Percentiles rank a stretch among this genome's conserved stretches.
phyloP scores from a whole-genome alignment of 2,329 filamentous ascomycete species.

The Alternaria sp. region DNA sequence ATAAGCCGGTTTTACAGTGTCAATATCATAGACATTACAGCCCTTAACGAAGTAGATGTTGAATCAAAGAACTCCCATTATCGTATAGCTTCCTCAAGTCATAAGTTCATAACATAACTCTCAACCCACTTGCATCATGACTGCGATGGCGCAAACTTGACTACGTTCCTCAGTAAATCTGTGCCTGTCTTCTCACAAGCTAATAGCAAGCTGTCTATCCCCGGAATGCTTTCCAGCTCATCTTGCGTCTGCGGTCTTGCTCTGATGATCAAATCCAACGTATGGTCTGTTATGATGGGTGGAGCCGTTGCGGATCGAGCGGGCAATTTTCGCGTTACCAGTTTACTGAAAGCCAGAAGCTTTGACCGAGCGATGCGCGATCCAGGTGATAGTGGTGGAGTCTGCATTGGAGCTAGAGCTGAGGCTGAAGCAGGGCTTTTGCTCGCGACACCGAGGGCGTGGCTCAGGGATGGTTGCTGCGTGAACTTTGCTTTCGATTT shows the following conservation, averaged over 20 bases:
- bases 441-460: neutral
- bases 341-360: slow-evolving; percentile 38
- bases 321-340: slow-evolving; percentile 24
- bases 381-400: neutral
- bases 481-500: neutral
- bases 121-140: neutral
- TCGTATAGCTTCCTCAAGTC: neutral
- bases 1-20: neutral
- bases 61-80: neutral
- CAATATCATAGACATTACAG: neutral
- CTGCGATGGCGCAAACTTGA: slow-evolving; percentile 26
- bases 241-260: slow-evolving; percentile 26
- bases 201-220: slow-evolving; percentile 25
- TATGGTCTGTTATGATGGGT: slow-evolving; percentile 27
- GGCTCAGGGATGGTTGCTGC: neutral
- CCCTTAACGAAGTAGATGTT: neutral
- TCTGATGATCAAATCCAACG: slow-evolving; percentile 29
- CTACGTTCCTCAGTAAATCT: slow-evolving; percentile 35
- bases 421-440: neutral
- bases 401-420: neutral
- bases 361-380: slow-evolving; percentile 26
- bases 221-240: slow-evolving; percentile 33
- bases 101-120: neutral
- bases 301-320: neutral
- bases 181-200: slow-evolving; percentile 27